Percentiles rank a stretch among this genome's conserved stretches.
Evolutionary conservation across 1,139 yeast genomes (phyloP).

Genomic region (Geotrichum macrosporum): DNA sequence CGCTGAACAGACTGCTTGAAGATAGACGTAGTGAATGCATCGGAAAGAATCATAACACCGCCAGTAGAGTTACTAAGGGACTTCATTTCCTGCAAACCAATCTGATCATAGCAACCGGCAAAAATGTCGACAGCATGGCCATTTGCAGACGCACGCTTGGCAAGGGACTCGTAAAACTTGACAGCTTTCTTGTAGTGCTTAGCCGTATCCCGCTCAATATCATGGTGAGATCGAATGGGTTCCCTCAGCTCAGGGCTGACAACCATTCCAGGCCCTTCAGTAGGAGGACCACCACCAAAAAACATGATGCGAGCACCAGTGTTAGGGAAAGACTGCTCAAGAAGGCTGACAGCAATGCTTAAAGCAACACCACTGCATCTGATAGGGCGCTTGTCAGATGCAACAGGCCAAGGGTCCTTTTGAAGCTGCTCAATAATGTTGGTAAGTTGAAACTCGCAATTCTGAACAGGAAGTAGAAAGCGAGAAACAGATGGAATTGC

Average conservation of each 20-base stretch:
- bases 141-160: conserved; percentile 63
- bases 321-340: conserved; percentile 81
- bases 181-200: conserved; percentile 84
- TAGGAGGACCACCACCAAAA: conserved; percentile 94
- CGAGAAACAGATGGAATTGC: conserved; percentile 49
- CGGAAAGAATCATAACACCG: conserved; percentile 80
- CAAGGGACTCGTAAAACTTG: conserved; percentile 71
- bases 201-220: conserved; percentile 84
- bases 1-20: conserved; percentile 88
- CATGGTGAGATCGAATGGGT: conserved; percentile 95
- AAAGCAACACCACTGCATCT: conserved; percentile 94
- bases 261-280: conserved; percentile 93
- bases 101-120: conserved; percentile 95
- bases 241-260: conserved; percentile 90
- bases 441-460: conserved; percentile 82
- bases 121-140: conserved; percentile 83
- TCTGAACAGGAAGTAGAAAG: conserved; percentile 80
- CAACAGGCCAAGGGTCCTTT: conserved; percentile 90
- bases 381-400: conserved; percentile 80
- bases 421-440: conserved; percentile 73
- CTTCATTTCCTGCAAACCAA: conserved; percentile 93
- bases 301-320: conserved; percentile 88
- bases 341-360: conserved; percentile 73
- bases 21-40: conserved; percentile 90
- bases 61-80: conserved; percentile 78